Evolutionary conservation across 768 basidiomycete species (phyloP), one percentile per base, ranked within the genome.

Genomic region (Trametes meyenii): DNA sequence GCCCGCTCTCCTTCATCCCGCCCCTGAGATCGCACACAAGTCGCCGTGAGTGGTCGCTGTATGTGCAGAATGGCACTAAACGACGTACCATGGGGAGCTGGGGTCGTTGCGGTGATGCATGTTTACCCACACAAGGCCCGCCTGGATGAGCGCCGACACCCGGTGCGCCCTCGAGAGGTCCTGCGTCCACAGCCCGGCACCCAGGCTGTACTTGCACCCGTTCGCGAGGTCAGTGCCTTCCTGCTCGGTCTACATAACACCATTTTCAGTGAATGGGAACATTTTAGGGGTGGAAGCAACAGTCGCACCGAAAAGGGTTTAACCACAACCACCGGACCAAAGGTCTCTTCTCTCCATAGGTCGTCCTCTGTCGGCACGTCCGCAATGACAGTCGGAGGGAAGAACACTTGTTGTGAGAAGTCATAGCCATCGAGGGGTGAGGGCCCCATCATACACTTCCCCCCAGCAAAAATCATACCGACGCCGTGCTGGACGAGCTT

Each of bases 81-180:
- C 6, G 3, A 71, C 82, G 40, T 70, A 91, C 92, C 93, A 95
- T 42, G 93, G 92, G 35, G 90, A 92, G 64, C 88, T 89, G 8
- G 93, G 93, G 69, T 94, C 92, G 67, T 95, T 94, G 48, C 92
- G 83, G 69, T 95, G 93, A 66, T 94, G 91, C 0, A 89, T 92
- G 70, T 95, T 94, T 39, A 94, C 83, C 93, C 93, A 95, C 46
- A 90, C 88, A 29, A 94, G 69, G 5, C 93, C 93, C 17, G 87
- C 78, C 65, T 94, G 81, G 38, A 95, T 85, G 36, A 77, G 76
- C 52, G 81, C 81, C 6, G 92, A 82, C 2, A 92, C 82, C 4
- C 88, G 85, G 70, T 94, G 91, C 11, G 89, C 92, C 58, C 85
- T 79, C 0, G 90, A 87, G 35, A 94, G 69, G 71, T 92, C 78